These are phyloP conservation scores for Triangularia setosa DNA, from an alignment of 2,329 filamentous ascomycete genomes.

Conservation along the genomic window DNA sequence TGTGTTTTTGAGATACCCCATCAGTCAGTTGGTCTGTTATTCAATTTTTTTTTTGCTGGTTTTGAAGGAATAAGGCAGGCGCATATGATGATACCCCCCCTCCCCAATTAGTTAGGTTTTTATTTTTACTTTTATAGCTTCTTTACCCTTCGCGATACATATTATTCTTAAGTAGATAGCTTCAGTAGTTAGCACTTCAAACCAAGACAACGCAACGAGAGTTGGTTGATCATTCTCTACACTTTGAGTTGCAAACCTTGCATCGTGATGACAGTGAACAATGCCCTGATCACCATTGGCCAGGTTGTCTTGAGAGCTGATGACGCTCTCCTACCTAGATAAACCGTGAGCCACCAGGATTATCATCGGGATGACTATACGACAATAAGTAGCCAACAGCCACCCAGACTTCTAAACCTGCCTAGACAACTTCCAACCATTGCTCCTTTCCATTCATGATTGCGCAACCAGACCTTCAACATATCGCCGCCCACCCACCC, in stretches of 20 bases:
- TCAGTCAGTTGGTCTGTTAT: not conserved
- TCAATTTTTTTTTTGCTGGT: conserved; percentile 1
- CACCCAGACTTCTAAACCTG: not conserved
- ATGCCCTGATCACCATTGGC: not conserved
- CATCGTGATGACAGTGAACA: not conserved
- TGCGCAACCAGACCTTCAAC: not conserved
- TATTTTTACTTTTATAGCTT: not conserved
- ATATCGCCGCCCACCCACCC: not conserved
- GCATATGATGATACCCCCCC: conserved; percentile 13
- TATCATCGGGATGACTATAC: not conserved
- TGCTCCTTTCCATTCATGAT: too few relatives aligned
- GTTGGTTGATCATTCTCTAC: not conserved
- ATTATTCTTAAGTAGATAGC: not conserved
- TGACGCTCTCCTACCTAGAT: not conserved
- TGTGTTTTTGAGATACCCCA: conserved; percentile 1
- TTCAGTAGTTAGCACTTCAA: not conserved
- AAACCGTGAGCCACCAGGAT: not conserved
- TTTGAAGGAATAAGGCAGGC: conserved; percentile 1
- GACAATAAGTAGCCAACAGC: not conserved
- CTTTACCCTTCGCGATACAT: not conserved
- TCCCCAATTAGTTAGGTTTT: conserved; percentile 8
- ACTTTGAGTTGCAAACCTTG: not conserved
- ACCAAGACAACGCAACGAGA: not conserved
- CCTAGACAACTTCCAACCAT: not conserved
- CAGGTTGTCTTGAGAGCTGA: not conserved